phyloP scores from a whole-genome alignment of 2,329 filamentous ascomycete species.

The Ophiostoma piceae region DNA sequence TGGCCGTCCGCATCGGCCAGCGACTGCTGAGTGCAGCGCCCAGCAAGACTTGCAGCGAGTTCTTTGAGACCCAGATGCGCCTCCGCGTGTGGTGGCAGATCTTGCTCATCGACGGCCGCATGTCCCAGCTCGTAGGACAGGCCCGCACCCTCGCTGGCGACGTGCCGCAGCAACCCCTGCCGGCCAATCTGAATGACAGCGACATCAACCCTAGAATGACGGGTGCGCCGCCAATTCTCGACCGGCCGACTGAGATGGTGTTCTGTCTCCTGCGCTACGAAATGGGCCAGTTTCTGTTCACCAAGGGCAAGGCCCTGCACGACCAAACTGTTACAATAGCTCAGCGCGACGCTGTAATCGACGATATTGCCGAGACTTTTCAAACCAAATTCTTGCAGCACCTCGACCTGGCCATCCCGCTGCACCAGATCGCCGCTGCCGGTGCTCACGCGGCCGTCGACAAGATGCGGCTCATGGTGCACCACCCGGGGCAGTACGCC shows the following conservation, averaged over 20 bases:
- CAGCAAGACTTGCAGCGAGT: slow-evolving; percentile 44
- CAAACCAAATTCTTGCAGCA: background rate
- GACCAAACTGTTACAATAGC: slow-evolving; percentile 34
- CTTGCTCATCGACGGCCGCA: slow-evolving; percentile 48
- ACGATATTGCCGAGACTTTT: background rate
- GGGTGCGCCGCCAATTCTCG: slow-evolving; percentile 37
- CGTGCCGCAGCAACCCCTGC: slow-evolving; percentile 35
- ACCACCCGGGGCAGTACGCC: slow-evolving; percentile 29
- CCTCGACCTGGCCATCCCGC: slow-evolving; percentile 31
- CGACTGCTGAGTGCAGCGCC: slow-evolving; percentile 22
- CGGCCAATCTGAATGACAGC: slow-evolving; percentile 41
- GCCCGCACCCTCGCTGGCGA: slow-evolving; percentile 1
- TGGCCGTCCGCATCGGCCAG: background rate
- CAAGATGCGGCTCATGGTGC: slow-evolving; percentile 30
- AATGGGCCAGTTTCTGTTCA: slow-evolving; percentile 38
- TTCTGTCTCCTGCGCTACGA: slow-evolving; percentile 42
- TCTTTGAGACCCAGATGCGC: slow-evolving; percentile 55
- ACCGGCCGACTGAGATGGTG: slow-evolving; percentile 49
- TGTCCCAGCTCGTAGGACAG: slow-evolving; percentile 24
- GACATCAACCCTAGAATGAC: slow-evolving; percentile 43
- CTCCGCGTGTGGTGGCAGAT: slow-evolving; percentile 57
- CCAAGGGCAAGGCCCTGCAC: slow-evolving; percentile 29
- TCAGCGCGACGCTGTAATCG: slow-evolving; percentile 8
- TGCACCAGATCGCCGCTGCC: slow-evolving; percentile 31
- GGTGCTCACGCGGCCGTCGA: slow-evolving; percentile 27